A percentile compares a stretch with the other conserved stretches of the same genome.
These are phyloP conservation scores for Ceratocystis ficicola DNA, from an alignment of 2,329 filamentous ascomycete genomes.

Conservation along the genomic window DNA sequence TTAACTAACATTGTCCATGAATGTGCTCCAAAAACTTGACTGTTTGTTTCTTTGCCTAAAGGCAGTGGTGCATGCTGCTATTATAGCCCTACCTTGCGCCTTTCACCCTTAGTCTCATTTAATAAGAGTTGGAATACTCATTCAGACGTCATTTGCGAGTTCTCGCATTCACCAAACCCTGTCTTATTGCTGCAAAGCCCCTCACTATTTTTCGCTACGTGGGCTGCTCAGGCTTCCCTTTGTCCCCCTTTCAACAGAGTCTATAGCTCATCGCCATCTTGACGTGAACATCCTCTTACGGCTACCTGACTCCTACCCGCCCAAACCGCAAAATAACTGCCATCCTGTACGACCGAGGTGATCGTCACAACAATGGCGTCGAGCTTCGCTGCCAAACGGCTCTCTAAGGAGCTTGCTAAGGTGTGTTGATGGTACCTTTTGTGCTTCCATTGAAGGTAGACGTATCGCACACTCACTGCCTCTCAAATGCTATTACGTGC, in stretches of 20 bases:
- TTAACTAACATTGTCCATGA: not conserved
- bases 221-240: not conserved
- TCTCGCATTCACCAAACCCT: not conserved
- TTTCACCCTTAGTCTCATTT: not conserved
- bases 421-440: constrained; percentile 28
- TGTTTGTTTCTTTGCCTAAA: not conserved
- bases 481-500: not conserved
- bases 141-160: not conserved
- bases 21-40: not conserved
- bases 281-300: not conserved
- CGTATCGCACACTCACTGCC: constrained; percentile 15
- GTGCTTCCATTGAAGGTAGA: not conserved
- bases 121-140: not conserved
- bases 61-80: not conserved
- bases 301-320: not conserved
- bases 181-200: not conserved
- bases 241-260: not conserved
- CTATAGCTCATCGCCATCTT: not conserved
- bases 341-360: not conserved
- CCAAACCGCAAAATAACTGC: not conserved
- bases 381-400: constrained; percentile 42
- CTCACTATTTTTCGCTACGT: not conserved
- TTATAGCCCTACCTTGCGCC: not conserved
- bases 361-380: constrained; percentile 25
- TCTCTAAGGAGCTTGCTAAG: constrained; percentile 49